A percentile compares a stretch with the other conserved stretches of the same genome.
phyloP scores from a whole-genome alignment of 441 rosid species.

The Oxalis stricta region DNA sequence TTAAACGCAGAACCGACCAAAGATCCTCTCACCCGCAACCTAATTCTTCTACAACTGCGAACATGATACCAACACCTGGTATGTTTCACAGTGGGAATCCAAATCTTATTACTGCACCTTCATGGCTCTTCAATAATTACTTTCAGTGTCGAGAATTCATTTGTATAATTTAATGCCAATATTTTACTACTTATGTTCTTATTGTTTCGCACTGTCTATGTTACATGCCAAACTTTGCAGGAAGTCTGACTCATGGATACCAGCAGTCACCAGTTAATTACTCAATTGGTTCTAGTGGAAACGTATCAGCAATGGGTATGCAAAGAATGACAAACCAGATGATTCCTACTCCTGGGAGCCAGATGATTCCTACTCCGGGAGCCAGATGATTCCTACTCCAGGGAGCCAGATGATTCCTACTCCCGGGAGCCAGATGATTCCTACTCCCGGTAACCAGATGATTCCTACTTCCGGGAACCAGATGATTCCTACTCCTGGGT shows the following conservation, averaged over 20 bases:
- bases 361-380: too few relatives aligned
- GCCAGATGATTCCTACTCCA: too few relatives aligned
- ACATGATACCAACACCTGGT: slow-evolving; percentile 99
- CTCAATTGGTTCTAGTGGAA: slow-evolving; percentile 69
- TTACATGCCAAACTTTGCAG: slow-evolving; percentile 22
- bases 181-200: slow-evolving; percentile 2
- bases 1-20: slow-evolving; percentile 36
- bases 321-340: slow-evolving; percentile 74
- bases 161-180: slow-evolving; percentile 38
- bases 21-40: slow-evolving; percentile 37
- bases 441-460: too few relatives aligned
- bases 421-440: too few relatives aligned
- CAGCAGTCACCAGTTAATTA: slow-evolving; percentile 63
- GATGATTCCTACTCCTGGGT: slow-evolving; percentile 99
- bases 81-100: slow-evolving; percentile 63
- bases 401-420: too few relatives aligned
- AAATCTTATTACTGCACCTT: slow-evolving; percentile 45
- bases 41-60: slow-evolving; percentile 54
- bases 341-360: slow-evolving; percentile 99
- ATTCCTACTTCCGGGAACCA: too few relatives aligned
- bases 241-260: slow-evolving; percentile 65
- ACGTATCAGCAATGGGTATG: slow-evolving; percentile 50
- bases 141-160: slow-evolving; percentile 36
- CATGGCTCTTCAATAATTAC: slow-evolving; percentile 52
- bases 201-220: slow-evolving; percentile 1